phyloP scores from a whole-genome alignment of 129 eudicot genomes.

The Saposhnikovia divaricata region DNA sequence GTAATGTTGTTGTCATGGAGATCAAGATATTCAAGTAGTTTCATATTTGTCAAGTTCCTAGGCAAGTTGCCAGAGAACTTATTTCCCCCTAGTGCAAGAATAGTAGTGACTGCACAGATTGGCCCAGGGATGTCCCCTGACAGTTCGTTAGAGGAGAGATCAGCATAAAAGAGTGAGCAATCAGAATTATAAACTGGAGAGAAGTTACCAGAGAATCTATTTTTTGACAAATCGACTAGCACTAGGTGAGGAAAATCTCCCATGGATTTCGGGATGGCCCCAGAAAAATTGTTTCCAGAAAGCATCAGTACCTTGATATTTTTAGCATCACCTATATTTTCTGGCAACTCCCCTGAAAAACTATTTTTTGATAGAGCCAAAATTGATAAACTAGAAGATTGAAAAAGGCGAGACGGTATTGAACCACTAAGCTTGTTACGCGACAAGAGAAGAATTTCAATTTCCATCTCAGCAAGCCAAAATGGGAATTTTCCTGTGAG shows the following conservation, averaged over 20 bases:
- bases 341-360: conserved; percentile 46
- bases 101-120: conserved; percentile 20
- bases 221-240: conserved; percentile 47
- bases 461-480: conserved; percentile 54
- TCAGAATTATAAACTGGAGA: conserved; percentile 30
- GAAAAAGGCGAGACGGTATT: conserved; percentile 39
- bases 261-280: conserved; percentile 44
- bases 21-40: conserved; percentile 38
- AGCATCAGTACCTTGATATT: conserved; percentile 33
- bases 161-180: conserved; percentile 29
- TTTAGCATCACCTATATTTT: conserved; percentile 40
- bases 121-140: conserved; percentile 37
- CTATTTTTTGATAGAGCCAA: conserved; percentile 47
- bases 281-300: conserved; percentile 42
- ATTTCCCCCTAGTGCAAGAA: conserved; percentile 41
- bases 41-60: conserved; percentile 28
- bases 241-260: conserved; percentile 30
- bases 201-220: conserved; percentile 37
- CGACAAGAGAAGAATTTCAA: conserved; percentile 33
- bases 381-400: conserved; percentile 31
- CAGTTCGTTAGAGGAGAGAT: conserved; percentile 39
- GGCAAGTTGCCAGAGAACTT: conserved; percentile 53
- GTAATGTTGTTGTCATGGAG: conserved; percentile 13
- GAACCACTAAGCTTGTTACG: conserved; percentile 39
- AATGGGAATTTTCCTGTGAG: conserved; percentile 38